These are phyloP conservation scores for Tulasnella sp. DNA, from an alignment of 768 basidiomycete species.

Conservation along the genomic window DNA sequence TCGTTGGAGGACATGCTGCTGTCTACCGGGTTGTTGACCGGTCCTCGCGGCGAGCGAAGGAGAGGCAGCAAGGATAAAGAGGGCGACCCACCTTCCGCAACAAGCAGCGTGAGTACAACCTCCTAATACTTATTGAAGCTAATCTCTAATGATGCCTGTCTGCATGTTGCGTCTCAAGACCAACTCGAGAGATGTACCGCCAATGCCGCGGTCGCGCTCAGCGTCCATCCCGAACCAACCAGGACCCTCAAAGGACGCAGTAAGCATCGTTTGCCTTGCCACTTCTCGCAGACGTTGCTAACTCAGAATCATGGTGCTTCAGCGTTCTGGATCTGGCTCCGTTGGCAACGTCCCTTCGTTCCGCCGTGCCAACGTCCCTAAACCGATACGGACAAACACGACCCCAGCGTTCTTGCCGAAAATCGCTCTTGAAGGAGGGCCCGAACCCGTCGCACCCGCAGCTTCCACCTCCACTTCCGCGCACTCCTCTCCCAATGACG, in stretches of 20 bases:
- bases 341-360: background rate
- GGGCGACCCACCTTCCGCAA: background rate
- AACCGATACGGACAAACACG: constrained; percentile 1
- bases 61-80: background rate
- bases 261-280: background rate
- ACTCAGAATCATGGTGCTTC: background rate
- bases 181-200: background rate
- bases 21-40: background rate
- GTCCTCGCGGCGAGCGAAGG: background rate
- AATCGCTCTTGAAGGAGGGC: background rate
- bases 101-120: background rate
- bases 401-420: background rate
- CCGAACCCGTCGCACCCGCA: background rate
- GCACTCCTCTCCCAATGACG: background rate
- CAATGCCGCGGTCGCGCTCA: background rate
- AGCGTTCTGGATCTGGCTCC: background rate
- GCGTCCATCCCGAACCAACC: background rate
- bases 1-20: constrained; percentile 13
- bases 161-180: background rate
- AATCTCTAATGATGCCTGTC: background rate
- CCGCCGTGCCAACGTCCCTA: background rate
- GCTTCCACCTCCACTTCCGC: background rate
- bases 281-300: background rate
- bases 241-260: background rate
- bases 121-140: no score